These are phyloP conservation scores for Serendipita sp. DNA, from an alignment of 1,284 basidiomycete genomes.

Conservation along the genomic window DNA sequence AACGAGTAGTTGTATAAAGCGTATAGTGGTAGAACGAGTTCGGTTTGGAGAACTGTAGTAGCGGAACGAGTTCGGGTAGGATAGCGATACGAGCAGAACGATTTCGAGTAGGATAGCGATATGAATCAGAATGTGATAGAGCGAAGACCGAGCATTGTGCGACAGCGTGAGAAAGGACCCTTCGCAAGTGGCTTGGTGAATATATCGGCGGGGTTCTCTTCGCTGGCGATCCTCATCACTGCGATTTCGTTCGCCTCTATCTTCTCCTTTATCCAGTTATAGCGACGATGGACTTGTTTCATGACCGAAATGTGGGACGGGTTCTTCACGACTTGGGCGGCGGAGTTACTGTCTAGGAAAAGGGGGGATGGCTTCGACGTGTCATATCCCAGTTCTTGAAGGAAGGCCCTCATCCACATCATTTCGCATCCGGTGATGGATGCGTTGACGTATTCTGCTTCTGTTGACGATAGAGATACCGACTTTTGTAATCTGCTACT, in stretches of 20 bases:
- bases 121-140: not conserved
- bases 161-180: conserved; percentile 10
- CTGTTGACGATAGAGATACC: conserved; percentile 8
- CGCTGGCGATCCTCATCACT: conserved; percentile 14
- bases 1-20: too few species aligned
- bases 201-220: conserved; percentile 20
- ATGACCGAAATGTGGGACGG: conserved; percentile 20
- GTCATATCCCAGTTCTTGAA: conserved; percentile 2
- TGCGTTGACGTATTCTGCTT: conserved; percentile 10
- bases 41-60: too few species aligned
- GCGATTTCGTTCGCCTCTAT: conserved; percentile 17
- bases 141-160: not conserved
- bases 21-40: too few species aligned
- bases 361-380: conserved; percentile 10
- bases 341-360: conserved; percentile 22
- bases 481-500: conserved; percentile 1
- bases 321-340: conserved; percentile 20
- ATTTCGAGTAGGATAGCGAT: too few species aligned
- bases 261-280: conserved; percentile 24
- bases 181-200: conserved; percentile 20
- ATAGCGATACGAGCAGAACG: too few species aligned
- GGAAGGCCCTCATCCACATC: conserved; percentile 3
- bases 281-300: conserved; percentile 27
- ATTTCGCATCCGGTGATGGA: conserved; percentile 2
- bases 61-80: too few species aligned